Evolutionary conservation across 306 rosid genomes (phyloP).

Genomic region (Medicago ruthenica): DNA sequence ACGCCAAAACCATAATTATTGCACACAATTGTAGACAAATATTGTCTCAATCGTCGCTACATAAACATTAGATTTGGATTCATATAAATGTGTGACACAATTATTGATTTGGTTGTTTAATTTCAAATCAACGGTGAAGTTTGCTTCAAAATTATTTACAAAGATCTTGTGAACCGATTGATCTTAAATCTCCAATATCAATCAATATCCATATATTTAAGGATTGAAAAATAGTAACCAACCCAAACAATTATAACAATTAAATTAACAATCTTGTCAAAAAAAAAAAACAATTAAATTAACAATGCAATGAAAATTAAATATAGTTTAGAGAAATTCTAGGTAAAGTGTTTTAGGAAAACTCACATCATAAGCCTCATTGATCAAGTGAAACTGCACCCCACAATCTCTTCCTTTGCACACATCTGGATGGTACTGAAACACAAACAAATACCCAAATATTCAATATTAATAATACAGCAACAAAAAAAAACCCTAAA

Average conservation of each 20-base stretch:
- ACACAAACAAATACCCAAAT: not conserved
- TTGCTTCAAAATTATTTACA: not conserved
- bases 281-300: not conserved
- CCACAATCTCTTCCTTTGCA: constrained; percentile 81
- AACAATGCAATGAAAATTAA: not conserved
- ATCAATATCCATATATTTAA: not conserved
- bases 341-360: not conserved
- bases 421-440: constrained; percentile 95
- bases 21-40: not conserved
- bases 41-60: not conserved
- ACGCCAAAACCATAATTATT: not conserved
- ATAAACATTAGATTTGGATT: not conserved
- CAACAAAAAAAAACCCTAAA: not conserved
- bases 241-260: not conserved
- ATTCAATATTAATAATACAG: constrained; percentile 13
- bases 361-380: constrained; percentile 89
- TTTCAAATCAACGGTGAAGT: too few relatives aligned
- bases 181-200: not conserved
- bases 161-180: not conserved
- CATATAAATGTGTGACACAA: too few relatives aligned
- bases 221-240: not conserved
- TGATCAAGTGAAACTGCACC: constrained; percentile 81
- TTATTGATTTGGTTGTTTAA: not conserved
- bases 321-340: too few relatives aligned
- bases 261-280: not conserved